Conservation (phyloP, 768 basidiomycete genomes). For the Hemileccinum impolitum region DNA sequence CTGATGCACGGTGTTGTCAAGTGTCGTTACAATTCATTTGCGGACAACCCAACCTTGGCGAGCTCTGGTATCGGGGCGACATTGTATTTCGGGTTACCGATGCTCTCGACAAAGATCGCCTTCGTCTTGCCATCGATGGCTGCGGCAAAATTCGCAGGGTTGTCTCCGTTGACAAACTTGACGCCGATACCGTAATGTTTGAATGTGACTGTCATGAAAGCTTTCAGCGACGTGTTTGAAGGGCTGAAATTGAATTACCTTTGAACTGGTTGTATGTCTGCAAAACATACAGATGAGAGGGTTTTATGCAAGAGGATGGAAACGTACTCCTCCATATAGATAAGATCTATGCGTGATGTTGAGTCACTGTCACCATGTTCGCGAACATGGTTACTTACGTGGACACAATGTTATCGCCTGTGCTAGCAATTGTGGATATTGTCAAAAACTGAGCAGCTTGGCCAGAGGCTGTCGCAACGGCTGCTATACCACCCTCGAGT, state of each 20-base stretch:
- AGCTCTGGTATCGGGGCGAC: slow-evolving; percentile 66
- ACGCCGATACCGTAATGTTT: slow-evolving; percentile 12
- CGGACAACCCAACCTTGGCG: slow-evolving; percentile 47
- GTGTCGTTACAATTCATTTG: not conserved
- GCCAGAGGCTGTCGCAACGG: slow-evolving; percentile 70
- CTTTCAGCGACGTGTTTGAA: not conserved
- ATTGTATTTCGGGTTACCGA: slow-evolving; percentile 76
- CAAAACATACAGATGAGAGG: not conserved
- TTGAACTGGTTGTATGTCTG: slow-evolving; percentile 23
- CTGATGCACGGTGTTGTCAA: slow-evolving; percentile 26
- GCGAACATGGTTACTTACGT: slow-evolving; percentile 52
- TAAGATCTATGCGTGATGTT: slow-evolving; percentile 10
- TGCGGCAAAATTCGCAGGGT: slow-evolving; percentile 55
- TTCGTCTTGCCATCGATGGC: slow-evolving; percentile 79
- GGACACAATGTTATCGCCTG: slow-evolving; percentile 78
- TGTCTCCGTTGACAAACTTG: slow-evolving; percentile 52
- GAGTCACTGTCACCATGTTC: not conserved
- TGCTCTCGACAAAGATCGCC: slow-evolving; percentile 70
- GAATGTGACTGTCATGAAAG: slow-evolving; percentile 12
- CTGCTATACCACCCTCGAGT: slow-evolving; percentile 76
- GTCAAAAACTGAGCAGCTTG: slow-evolving; percentile 78
- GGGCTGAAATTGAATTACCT: not conserved
- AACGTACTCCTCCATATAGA: slow-evolving; percentile 18
- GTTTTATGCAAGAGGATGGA: not conserved
- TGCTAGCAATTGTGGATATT: slow-evolving; percentile 53